A percentile compares a stretch with the other conserved stretches of the same genome.
Conservation (phyloP, 768 basidiomycete species). For the Rubroboletus pulcherrimus region DNA sequence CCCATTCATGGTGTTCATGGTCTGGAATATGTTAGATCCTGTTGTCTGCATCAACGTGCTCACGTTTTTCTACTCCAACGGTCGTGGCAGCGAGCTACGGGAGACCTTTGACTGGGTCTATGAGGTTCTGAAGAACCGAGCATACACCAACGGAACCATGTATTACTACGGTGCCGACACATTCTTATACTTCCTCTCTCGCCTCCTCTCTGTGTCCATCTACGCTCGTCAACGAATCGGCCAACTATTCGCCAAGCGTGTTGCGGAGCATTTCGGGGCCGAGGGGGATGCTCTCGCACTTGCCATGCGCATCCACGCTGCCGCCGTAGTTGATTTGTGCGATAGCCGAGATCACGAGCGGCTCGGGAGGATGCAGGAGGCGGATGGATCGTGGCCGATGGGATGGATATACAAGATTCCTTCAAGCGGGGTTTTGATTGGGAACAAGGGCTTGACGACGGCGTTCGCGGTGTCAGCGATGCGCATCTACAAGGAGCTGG, state of each 20-base stretch:
- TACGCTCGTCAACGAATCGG: constrained; percentile 14
- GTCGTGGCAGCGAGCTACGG: constrained; percentile 12
- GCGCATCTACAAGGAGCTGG: constrained; percentile 9
- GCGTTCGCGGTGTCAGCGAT: constrained; percentile 20
- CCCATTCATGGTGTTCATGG: not conserved
- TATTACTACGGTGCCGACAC: constrained; percentile 19
- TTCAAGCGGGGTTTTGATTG: constrained; percentile 1
- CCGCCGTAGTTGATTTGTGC: constrained; percentile 6
- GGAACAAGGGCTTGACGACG: constrained; percentile 21
- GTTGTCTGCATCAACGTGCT: constrained; percentile 20
- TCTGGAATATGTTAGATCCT: constrained; percentile 4
- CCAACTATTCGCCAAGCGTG: constrained; percentile 13
- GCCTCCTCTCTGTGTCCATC: constrained; percentile 15
- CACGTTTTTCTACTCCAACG: constrained; percentile 21
- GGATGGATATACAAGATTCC: constrained; percentile 21
- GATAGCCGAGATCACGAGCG: constrained; percentile 16
- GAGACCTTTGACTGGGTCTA: constrained; percentile 23
- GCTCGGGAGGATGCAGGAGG: constrained; percentile 16
- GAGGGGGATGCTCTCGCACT: constrained; percentile 20
- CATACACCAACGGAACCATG: constrained; percentile 17
- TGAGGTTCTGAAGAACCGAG: constrained; percentile 20
- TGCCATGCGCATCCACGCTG: constrained; percentile 17
- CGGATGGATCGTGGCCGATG: constrained; percentile 20
- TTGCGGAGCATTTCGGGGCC: constrained; percentile 13
- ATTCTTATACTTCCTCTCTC: constrained; percentile 23